Base-by-base conservation (phyloP, 2,329 filamentous ascomycete genomes). In the Colletotrichum trifolii region DNA sequence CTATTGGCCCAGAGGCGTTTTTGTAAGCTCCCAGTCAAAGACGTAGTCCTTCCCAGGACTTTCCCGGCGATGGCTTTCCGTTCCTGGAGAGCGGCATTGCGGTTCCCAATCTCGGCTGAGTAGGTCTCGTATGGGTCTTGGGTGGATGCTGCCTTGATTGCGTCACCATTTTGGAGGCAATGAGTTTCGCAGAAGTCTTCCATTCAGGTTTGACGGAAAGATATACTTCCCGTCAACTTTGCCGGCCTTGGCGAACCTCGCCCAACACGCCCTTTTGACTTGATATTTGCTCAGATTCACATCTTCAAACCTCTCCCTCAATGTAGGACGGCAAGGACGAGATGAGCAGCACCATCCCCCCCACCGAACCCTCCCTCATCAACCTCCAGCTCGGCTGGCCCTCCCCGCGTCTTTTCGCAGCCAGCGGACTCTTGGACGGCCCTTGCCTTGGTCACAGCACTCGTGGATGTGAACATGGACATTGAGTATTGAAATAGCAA, bases 341-440 rank as follows among this genome's bases (percentile, higher is more conserved):
- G 35, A 59, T 63, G 60, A 36, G 54, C 0, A 48, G 54, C 2
- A 36, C 36, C 35, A 42, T 38, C 10, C 7, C 46, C 7, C 2
- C 36, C 4, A 15, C 46, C n/a, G 17, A 54, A 5, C 15, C 35
- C 11, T 52, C 76, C 25, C 78, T 78, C 34, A 90, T 91, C 74
- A 91, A 91, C 71, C 80, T 91, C 59, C 79, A 89, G 60, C 83
- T 87, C 42, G 91, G 91, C 70, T 93, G 90, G 89, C 91, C 91
- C 0, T 83, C 81, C 0, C 78, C 82, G 0, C 69, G 74, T n/a
- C 85, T 96, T 5, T 84, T 96, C 10, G 91, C 93, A 9, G 84
- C 85, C 2, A 75, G 81, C 5, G 81, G 89, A 13, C 83, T 96
- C 59, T 82, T 85, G 35, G 77, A 79, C n/a, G 90, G 91, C 3